phyloP scores from a whole-genome alignment of 2,329 filamentous ascomycete species.

The Elsinoe australis region DNA sequence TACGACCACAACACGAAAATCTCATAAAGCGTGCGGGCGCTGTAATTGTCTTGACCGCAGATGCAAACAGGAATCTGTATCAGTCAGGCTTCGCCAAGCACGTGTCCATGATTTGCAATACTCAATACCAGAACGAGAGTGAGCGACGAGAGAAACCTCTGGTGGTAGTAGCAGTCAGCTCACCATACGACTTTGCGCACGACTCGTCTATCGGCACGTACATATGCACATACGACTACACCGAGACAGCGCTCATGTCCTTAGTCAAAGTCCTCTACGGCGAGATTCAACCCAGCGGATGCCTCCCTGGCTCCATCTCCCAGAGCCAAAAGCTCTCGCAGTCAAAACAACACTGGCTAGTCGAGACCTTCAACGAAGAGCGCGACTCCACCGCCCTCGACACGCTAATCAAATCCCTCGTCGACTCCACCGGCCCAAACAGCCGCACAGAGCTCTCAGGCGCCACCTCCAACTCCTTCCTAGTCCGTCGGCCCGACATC shows the following conservation, averaged over 20 bases:
- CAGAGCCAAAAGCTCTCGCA: conserved; percentile 83
- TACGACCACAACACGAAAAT: conserved; percentile 87
- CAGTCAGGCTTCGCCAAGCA: conserved; percentile 94
- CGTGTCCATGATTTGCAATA: conserved; percentile 88
- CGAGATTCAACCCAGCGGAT: conserved; percentile 53
- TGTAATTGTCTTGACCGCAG: conserved; percentile 84
- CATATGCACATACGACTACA: conserved; percentile 93
- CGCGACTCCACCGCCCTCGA: conserved; percentile 68
- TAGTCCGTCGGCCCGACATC: conserved; percentile 61
- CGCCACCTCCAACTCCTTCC: conserved; percentile 66
- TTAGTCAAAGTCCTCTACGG: conserved; percentile 78
- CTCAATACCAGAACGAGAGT: conserved; percentile 62
- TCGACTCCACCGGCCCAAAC: conserved; percentile 57
- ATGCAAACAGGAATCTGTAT: conserved; percentile 88
- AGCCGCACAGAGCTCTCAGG: conserved; percentile 62
- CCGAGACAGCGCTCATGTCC: conserved; percentile 79
- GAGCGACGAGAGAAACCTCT: conserved; percentile 72
- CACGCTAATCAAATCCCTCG: conserved; percentile 62
- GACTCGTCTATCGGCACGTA: conserved; percentile 87
- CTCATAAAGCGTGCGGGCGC: conserved; percentile 80
- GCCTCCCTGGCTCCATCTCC: conserved; percentile 63
- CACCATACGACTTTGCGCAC: conserved; percentile 93
- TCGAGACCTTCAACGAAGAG: conserved; percentile 76
- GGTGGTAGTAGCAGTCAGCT: conserved; percentile 87
- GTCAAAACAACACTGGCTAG: conserved; percentile 90